These are phyloP conservation scores for Eutypa lata DNA, from an alignment of 2,329 filamentous ascomycete species.

Conservation along the genomic window DNA sequence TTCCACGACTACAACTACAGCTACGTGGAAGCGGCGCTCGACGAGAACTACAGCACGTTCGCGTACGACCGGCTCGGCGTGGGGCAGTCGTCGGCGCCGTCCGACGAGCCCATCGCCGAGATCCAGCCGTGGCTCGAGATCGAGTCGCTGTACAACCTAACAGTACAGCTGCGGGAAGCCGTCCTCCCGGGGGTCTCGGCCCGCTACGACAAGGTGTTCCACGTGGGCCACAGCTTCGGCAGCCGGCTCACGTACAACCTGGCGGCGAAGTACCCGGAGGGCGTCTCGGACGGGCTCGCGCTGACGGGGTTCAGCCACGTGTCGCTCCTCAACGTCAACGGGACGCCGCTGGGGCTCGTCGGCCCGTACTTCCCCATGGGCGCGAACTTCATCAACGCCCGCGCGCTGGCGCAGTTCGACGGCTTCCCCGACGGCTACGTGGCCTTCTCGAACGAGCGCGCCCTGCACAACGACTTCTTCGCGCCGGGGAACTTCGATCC, in stretches of 20 bases:
- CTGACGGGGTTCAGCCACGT: conserved; percentile 56
- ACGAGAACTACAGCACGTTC: conserved; percentile 56
- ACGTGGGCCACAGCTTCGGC: conserved; percentile 64
- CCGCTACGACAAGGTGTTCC: conserved; percentile 43
- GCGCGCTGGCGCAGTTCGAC: conserved; percentile 23
- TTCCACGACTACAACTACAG: not conserved
- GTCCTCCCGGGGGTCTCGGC: conserved; percentile 35
- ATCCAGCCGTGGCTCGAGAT: conserved; percentile 57
- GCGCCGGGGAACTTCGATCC: conserved; percentile 52
- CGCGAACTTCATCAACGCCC: conserved; percentile 45
- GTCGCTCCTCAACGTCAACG: conserved; percentile 33
- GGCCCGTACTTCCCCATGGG: conserved; percentile 37
- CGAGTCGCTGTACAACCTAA: conserved; percentile 47
- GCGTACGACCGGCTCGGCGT: conserved; percentile 60
- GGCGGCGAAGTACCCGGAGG: conserved; percentile 46
- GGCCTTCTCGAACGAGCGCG: conserved; percentile 39
- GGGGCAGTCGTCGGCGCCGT: conserved; percentile 45
- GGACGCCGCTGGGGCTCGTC: not conserved
- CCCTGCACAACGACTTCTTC: conserved; percentile 51
- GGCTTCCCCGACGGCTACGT: conserved; percentile 50
- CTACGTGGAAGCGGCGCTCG: conserved; percentile 9
- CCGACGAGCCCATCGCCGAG: conserved; percentile 55
- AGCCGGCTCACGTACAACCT: conserved; percentile 51
- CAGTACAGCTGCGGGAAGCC: conserved; percentile 43
- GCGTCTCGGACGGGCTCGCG: conserved; percentile 53